phyloP scores from a whole-genome alignment of 2,329 filamentous ascomycete genomes.

The Zasmidium cellare region DNA sequence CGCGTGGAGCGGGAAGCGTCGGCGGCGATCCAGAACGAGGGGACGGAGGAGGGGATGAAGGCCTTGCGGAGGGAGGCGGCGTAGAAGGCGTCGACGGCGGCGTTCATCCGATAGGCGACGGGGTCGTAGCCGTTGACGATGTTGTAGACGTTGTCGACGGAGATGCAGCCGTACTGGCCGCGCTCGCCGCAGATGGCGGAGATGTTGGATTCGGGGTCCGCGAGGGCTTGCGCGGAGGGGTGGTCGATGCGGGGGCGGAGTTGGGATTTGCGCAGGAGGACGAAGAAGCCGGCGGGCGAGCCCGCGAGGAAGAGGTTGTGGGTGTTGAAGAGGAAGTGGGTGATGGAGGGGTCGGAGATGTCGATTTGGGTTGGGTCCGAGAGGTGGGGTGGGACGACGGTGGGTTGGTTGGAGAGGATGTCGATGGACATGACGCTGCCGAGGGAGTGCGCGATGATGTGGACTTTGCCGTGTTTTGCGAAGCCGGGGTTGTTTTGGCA shows the following conservation, averaged over 20 bases:
- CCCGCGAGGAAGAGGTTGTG: slow-evolving; percentile 86
- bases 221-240: slow-evolving; percentile 72
- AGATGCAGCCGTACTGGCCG: slow-evolving; percentile 83
- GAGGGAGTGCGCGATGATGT: slow-evolving; percentile 89
- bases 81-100: slow-evolving; percentile 80
- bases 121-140: slow-evolving; percentile 75
- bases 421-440: slow-evolving; percentile 95
- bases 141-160: slow-evolving; percentile 96
- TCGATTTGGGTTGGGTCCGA: slow-evolving; percentile 32
- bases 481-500: slow-evolving; percentile 92
- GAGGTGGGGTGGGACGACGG: slow-evolving; percentile 55
- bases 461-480: slow-evolving; percentile 72
- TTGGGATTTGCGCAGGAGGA: slow-evolving; percentile 73
- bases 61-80: slow-evolving; percentile 74
- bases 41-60: slow-evolving; percentile 72
- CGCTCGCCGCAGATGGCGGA: slow-evolving; percentile 70
- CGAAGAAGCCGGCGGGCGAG: slow-evolving; percentile 88
- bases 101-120: slow-evolving; percentile 90
- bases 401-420: slow-evolving; percentile 86
- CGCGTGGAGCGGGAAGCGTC: slow-evolving; percentile 32
- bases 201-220: slow-evolving; percentile 52
- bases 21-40: slow-evolving; percentile 44
- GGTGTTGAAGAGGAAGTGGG: slow-evolving; percentile 84
- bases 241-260: slow-evolving; percentile 76
- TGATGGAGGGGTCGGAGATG: slow-evolving; percentile 33